These are phyloP conservation scores for Sonneratia alba DNA, from an alignment of 345 rosid species.

Conservation along the genomic window DNA sequence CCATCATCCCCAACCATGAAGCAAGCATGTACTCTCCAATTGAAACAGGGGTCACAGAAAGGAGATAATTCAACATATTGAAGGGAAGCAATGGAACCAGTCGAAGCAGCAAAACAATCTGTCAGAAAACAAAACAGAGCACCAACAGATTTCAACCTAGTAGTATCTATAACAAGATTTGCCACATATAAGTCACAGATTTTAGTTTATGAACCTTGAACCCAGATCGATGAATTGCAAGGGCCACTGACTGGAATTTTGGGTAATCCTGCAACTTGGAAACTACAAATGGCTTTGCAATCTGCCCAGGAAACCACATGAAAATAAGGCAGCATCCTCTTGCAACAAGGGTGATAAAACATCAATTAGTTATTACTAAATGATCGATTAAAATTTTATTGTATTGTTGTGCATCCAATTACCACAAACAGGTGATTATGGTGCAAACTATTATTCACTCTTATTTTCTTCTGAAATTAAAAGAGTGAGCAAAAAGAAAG, in stretches of 20 bases:
- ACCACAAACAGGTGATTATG: neutral
- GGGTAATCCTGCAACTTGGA: slow-evolving; percentile 93
- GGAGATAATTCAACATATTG: slow-evolving; percentile 87
- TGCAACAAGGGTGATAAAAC: neutral
- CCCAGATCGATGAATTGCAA: slow-evolving; percentile 81
- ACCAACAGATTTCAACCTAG: neutral
- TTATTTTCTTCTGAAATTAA: neutral
- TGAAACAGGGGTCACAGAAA: slow-evolving; percentile 87
- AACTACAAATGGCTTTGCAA: slow-evolving; percentile 46
- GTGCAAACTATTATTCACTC: neutral
- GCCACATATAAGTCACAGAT: neutral
- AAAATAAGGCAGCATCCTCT: neutral
- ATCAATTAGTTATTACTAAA: neutral
- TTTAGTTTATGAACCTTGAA: slow-evolving; percentile 56
- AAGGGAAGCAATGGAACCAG: slow-evolving; percentile 95
- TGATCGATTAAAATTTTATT: neutral
- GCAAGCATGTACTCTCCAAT: slow-evolving; percentile 78
- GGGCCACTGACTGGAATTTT: slow-evolving; percentile 74
- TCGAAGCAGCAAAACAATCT: slow-evolving; percentile 74
- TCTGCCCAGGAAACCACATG: slow-evolving; percentile 3
- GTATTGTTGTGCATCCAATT: neutral
- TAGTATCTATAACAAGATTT: neutral
- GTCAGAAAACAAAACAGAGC: neutral
- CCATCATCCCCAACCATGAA: slow-evolving; percentile 99
- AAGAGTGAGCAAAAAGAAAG: neutral